Conservation (phyloP, 2,329 filamentous ascomycete genomes). For the Apiospora arundinis region DNA sequence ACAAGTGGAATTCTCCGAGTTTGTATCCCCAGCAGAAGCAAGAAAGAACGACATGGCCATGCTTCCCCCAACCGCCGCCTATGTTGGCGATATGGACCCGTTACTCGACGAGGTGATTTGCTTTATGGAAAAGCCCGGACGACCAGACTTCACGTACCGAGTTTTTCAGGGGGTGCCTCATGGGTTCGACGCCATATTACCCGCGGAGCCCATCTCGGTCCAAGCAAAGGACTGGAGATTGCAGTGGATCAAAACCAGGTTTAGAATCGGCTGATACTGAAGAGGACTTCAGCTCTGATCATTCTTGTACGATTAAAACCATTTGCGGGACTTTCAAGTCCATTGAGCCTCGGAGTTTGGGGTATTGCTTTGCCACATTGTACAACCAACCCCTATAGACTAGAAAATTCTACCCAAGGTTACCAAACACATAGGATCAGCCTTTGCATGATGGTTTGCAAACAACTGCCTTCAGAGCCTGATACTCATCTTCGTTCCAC, state of each 20-base stretch:
- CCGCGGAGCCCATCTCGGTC: constrained; percentile 2
- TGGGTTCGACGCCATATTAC: constrained; percentile 19
- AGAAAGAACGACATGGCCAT: background rate
- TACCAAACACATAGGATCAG: background rate
- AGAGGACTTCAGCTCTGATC: background rate
- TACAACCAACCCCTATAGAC: constrained; percentile 11
- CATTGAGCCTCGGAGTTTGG: background rate
- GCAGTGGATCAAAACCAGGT: constrained; percentile 15
- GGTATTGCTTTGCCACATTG: background rate
- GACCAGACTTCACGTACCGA: background rate
- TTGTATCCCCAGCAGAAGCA: constrained; percentile 14
- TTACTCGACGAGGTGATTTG: background rate
- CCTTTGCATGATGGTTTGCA: background rate
- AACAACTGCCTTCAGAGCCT: background rate
- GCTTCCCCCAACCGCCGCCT: constrained; percentile 16
- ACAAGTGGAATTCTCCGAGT: constrained; percentile 15
- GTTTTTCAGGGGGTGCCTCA: constrained; percentile 19
- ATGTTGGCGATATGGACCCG: constrained; percentile 21
- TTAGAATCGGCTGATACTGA: constrained; percentile 11
- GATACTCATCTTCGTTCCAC: constrained; percentile 16
- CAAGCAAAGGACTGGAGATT: constrained; percentile 15
- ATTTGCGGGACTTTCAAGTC: background rate
- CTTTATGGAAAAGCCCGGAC: background rate
- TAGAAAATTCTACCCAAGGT: background rate
- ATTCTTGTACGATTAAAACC: constrained; percentile 8